These are phyloP conservation scores for Chlorophyllum brunneum DNA, from an alignment of 768 basidiomycete genomes.

Conservation along the genomic window DNA sequence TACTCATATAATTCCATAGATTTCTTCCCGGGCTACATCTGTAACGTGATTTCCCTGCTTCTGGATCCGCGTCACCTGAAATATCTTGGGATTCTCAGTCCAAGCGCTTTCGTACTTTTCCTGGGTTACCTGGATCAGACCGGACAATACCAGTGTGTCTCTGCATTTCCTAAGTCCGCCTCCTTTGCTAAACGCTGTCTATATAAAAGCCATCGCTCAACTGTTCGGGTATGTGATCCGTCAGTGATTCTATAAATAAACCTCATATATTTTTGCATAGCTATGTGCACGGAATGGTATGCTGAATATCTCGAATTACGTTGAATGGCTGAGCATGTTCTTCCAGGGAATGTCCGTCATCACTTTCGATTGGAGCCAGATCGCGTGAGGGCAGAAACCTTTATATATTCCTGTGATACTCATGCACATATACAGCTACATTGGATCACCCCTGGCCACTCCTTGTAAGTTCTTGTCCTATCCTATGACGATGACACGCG, in stretches of 20 bases:
- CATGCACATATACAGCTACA: constrained; percentile 23
- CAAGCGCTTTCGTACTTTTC: constrained; percentile 55
- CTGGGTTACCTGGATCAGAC: constrained; percentile 55
- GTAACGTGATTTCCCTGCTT: constrained; percentile 18
- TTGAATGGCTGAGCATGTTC: constrained; percentile 22
- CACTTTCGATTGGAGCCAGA: constrained; percentile 56
- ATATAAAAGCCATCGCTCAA: constrained; percentile 35
- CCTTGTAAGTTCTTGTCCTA: constrained; percentile 26
- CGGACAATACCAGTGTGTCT: constrained; percentile 37
- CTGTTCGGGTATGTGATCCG: constrained; percentile 37
- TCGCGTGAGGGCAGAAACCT: constrained; percentile 38
- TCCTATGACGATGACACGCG: not conserved
- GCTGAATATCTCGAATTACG: constrained; percentile 13
- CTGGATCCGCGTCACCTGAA: not conserved
- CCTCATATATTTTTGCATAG: constrained; percentile 15
- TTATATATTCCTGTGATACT: not conserved
- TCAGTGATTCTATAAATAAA: not conserved
- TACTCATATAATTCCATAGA: constrained; percentile 22
- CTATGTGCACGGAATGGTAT: constrained; percentile 44
- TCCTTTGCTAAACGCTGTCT: not conserved
- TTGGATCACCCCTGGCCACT: constrained; percentile 51
- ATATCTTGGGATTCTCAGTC: constrained; percentile 20
- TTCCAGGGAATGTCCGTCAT: constrained; percentile 39
- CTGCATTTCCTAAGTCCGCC: not conserved
- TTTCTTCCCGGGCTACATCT: constrained; percentile 39